These are phyloP conservation scores for Passalora sequoiae DNA, from an alignment of 2,329 filamentous ascomycete genomes.

Conservation along the genomic window DNA sequence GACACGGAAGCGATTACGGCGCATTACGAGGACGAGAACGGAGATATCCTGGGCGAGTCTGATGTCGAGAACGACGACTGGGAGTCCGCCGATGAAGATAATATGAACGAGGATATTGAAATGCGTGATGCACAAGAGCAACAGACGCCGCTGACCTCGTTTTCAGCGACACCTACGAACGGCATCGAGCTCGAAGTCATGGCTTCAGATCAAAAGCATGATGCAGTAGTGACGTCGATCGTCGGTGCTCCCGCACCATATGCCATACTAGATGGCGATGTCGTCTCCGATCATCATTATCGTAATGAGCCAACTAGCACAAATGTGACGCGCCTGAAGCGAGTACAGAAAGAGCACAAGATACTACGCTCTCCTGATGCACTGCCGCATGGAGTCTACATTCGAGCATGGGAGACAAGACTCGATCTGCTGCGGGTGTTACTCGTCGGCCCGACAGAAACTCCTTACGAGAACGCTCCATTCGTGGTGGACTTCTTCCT, in stretches of 20 bases:
- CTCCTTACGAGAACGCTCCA: conserved; percentile 57
- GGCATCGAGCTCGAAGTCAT: conserved; percentile 1
- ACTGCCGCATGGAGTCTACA: conserved; percentile 53
- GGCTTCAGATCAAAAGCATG: neutral
- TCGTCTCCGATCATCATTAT: conserved; percentile 44
- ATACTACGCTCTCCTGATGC: conserved; percentile 47
- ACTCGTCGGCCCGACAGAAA: conserved; percentile 55
- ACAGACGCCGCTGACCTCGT: conserved; percentile 21
- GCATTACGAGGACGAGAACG: conserved; percentile 42
- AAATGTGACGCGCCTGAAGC: conserved; percentile 40
- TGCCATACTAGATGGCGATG: conserved; percentile 38
- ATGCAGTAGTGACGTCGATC: neutral
- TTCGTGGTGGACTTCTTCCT: conserved; percentile 58
- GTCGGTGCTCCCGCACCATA: conserved; percentile 22
- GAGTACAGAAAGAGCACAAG: conserved; percentile 54
- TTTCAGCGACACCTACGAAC: conserved; percentile 19
- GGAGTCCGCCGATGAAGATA: conserved; percentile 32
- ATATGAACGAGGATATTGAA: conserved; percentile 16
- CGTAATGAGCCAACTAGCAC: conserved; percentile 19
- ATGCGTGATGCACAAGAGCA: conserved; percentile 23
- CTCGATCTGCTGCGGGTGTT: conserved; percentile 56
- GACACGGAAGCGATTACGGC: conserved; percentile 27
- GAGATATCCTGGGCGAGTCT: conserved; percentile 39
- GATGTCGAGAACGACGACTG: conserved; percentile 42
- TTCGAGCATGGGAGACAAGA: conserved; percentile 55